Percentiles rank a stretch among this genome's conserved stretches.
Evolutionary conservation across 2,329 filamentous ascomycete genomes (phyloP).

Genomic region (Fusarium papillatum): DNA sequence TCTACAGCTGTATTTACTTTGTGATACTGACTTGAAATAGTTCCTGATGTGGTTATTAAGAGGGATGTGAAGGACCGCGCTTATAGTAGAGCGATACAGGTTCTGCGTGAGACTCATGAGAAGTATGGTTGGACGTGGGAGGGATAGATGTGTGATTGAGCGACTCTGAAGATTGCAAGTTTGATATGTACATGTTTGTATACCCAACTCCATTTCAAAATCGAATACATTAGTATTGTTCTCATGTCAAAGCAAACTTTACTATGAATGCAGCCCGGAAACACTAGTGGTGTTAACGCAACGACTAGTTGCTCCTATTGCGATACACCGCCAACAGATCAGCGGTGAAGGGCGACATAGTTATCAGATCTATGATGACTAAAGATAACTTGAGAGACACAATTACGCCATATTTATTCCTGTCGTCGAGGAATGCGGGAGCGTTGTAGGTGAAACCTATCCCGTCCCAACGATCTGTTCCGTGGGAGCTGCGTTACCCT

Average conservation of each 20-base stretch:
- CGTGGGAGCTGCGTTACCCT: conserved; percentile 24
- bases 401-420: neutral
- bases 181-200: neutral
- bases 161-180: neutral
- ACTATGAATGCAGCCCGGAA: neutral
- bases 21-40: conserved; percentile 3
- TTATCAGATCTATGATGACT: neutral
- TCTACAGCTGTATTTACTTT: neutral
- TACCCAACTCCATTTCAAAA: neutral
- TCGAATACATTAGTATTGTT: neutral
- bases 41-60: conserved; percentile 34
- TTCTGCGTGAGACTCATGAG: conserved; percentile 32
- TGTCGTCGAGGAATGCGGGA: conserved; percentile 30
- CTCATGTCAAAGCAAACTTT: neutral
- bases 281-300: neutral
- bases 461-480: conserved; percentile 18
- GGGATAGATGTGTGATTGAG: neutral
- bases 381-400: neutral
- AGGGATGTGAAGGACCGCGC: conserved; percentile 30
- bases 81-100: conserved; percentile 25
- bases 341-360: neutral
- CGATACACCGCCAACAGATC: neutral
- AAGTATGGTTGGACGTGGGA: conserved; percentile 36
- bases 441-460: conserved; percentile 29
- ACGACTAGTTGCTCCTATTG: neutral